Evolutionary conservation across 169 alveolate species (phyloP).

Genomic region (Neospora caninum): DNA sequence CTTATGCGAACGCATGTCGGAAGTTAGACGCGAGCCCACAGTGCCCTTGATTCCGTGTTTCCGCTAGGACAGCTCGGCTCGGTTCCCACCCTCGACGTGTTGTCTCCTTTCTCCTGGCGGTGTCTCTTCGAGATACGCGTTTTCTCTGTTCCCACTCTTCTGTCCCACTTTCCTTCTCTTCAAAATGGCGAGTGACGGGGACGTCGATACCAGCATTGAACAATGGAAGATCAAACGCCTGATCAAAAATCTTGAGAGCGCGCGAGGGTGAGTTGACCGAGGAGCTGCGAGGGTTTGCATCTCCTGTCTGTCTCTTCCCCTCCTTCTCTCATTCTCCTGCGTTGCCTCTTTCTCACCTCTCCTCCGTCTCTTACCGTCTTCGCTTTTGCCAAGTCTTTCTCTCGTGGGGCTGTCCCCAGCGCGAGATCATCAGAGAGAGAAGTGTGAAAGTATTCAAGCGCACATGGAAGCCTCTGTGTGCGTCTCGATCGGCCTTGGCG

Average conservation of each 20-base stretch:
- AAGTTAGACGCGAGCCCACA: background rate
- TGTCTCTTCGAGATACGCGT: background rate
- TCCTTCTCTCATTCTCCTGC: background rate
- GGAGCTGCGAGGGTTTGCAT: too few species aligned
- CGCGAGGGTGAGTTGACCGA: constrained; percentile 53
- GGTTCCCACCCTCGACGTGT: background rate
- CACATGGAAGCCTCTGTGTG: too few species aligned
- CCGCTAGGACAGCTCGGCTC: too few species aligned
- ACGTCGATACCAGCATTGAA: constrained; percentile 55
- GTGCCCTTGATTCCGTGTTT: too few species aligned
- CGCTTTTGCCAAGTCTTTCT: background rate
- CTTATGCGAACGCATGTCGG: background rate
- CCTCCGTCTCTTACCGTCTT: background rate
- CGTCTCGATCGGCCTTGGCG: too few species aligned
- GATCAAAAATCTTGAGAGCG: constrained; percentile 55
- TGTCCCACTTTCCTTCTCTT: background rate
- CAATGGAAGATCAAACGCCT: constrained; percentile 70
- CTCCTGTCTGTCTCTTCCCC: background rate
- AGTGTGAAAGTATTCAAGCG: too few species aligned
- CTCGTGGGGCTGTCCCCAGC: too few species aligned
- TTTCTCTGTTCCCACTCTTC: background rate
- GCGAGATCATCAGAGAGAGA: too few species aligned
- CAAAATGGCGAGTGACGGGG: constrained; percentile 40
- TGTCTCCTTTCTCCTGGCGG: background rate
- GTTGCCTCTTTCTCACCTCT: background rate